Evolutionary conservation across 257 asterid species (phyloP).

Genomic region (Ehretia macrophylla): DNA sequence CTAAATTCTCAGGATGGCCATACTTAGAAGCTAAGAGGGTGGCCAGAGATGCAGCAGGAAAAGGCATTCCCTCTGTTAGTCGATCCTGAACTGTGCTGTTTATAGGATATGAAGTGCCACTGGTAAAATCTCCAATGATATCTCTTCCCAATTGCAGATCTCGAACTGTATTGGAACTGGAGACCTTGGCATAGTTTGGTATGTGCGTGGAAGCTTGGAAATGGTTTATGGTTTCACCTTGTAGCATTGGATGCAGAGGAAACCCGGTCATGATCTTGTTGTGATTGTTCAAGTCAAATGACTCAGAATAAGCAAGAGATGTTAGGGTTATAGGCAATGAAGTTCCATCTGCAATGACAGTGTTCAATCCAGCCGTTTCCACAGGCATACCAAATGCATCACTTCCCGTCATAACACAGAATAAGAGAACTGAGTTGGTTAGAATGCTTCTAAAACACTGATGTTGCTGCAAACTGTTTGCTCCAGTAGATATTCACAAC

Average conservation of each 20-base stretch:
- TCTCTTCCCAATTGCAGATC: slow-evolving; percentile 20
- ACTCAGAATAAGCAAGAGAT: slow-evolving; percentile 22
- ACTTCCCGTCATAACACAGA: slow-evolving; percentile 9
- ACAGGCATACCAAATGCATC: slow-evolving; percentile 21
- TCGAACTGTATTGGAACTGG: slow-evolving; percentile 23
- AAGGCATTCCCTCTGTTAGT: slow-evolving; percentile 32
- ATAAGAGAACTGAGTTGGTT: slow-evolving; percentile 2
- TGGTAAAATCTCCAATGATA: slow-evolving; percentile 16
- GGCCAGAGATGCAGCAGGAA: slow-evolving; percentile 24
- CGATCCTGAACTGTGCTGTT: slow-evolving; percentile 12
- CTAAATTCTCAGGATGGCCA: slow-evolving; percentile 19
- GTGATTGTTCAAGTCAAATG: slow-evolving; percentile 21
- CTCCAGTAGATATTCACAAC: too few relatives aligned
- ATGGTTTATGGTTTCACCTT: slow-evolving; percentile 36
- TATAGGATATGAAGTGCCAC: slow-evolving; percentile 28
- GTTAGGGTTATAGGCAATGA: slow-evolving; percentile 21
- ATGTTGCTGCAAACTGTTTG: too few relatives aligned
- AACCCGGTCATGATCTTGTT: slow-evolving; percentile 31
- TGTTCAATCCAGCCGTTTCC: slow-evolving; percentile 27
- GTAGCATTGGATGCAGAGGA: slow-evolving; percentile 26
- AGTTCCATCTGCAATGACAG: slow-evolving; percentile 27
- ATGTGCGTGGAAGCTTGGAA: slow-evolving; percentile 15
- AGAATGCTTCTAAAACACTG: neutral
- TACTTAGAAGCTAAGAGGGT: slow-evolving; percentile 25
- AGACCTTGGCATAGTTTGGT: slow-evolving; percentile 9